Base-by-base conservation (phyloP, 75 land plant genomes). In the Selaginella moellendorffii region DNA sequence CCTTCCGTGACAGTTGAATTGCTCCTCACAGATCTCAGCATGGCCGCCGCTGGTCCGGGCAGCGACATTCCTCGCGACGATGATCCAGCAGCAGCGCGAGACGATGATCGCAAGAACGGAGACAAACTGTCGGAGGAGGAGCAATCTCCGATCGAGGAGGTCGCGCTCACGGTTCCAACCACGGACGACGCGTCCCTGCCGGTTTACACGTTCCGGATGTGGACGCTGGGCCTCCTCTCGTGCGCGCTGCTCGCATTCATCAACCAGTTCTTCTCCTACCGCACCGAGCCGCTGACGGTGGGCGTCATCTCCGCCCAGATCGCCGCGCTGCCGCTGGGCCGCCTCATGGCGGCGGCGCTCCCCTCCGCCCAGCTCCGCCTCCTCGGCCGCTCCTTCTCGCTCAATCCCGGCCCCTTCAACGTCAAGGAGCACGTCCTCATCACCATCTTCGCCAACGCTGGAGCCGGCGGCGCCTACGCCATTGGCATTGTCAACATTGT, bases 381-480 rank as follows among this genome's bases (percentile, higher is more conserved):
- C 24, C 5, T n/a, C 59, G n/a, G 25, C n/a, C n/a, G 8, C 9
- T 8, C 17, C 2, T 56, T 56, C n/a, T 21, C 59, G 2, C 19
- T 56, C 17, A 56, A 56, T 56, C 59, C 59, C 8, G 59, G 59
- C n/a, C 59, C 59, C 5, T 56, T 56, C n/a, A 56, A 56, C 24
- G n/a, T 8, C 17, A 56, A 56, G 59, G 59, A 56, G 59, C 59
- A 56, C n/a, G 59, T 56, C n/a, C n/a, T 56, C 5, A 56, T 56
- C 2, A 25, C 59, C 8, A 56, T 56, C 5, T 56, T 56, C n/a
- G 59, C 59, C 8, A 56, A 56, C n/a, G 59, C 59, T 56, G 59
- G 59, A 8, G 9, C 5, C n/a, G 59, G 59, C 9, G 21, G 21
- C 8, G 59, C 59, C 5, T 19, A 21, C 23, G 59, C 59, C 8